Evolutionary conservation across 768 basidiomycete genomes (phyloP), one percentile per base, ranked within the genome.

Genomic region (Suillus occidentalis): DNA sequence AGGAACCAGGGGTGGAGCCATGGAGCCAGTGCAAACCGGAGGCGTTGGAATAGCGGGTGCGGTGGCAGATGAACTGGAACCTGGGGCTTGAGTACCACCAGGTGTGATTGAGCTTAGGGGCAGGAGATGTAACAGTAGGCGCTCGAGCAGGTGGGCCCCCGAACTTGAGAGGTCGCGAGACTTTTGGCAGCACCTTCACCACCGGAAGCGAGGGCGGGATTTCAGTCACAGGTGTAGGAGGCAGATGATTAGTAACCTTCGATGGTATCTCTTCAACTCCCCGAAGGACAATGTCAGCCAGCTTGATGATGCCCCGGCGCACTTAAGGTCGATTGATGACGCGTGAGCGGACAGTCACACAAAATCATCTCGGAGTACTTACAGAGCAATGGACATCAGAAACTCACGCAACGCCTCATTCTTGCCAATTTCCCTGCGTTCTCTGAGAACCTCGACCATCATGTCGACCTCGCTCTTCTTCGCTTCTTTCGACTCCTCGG

Each of bases 251-350:
- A 55, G 88, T 92, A 67, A 96, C 89, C 64, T 93, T 95, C 1
- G 96, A 95, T 7, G 91, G 81, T 2, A 88, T 83, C 76, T 99
- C 97, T 64, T 93, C 88, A 4, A 88, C 81, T 28, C 93, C 91
- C 60, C 89, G 87, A 69, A 96, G 89, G 50, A 95, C 84, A 22
- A 97, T 82, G 70, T 98, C 97, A 6, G 93, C 94, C 28, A 97
- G 80, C 77, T 99, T 98, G 71, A 99, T 82, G 58, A 97, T 79
- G 68, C 90, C 93, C 87, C 0, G 89, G 83, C 39, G 88, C 85
- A 39, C 94, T 95, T 65, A 4, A 37, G 34, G 42, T 6, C 36
- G 43, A 50, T 25, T 63, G 53, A 59, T 42, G 31, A 31, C 49
- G 16, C 61, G 40, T 65, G 58, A 40, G 62, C 25, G 13, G 13